A percentile compares a stretch with the other conserved stretches of the same genome.
Evolutionary conservation across 1,284 basidiomycete genomes (phyloP).

Genomic region (Hemileia vastatrix): DNA sequence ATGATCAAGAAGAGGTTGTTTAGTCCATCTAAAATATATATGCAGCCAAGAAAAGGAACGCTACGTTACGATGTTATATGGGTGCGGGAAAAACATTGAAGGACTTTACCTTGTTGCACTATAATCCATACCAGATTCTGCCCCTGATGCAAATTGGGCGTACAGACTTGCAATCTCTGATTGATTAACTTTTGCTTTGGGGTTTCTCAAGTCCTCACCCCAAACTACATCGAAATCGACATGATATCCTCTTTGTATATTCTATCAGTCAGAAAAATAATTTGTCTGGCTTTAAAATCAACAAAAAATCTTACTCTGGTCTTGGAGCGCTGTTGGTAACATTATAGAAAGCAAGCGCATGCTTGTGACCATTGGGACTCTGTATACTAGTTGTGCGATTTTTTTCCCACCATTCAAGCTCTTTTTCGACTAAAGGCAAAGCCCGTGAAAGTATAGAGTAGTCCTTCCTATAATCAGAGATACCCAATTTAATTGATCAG

Average conservation of each 20-base stretch:
- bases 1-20: constrained; percentile 48
- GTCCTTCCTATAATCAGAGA: constrained; percentile 56
- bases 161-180: constrained; percentile 60
- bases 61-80: background rate
- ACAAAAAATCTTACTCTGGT: constrained; percentile 58
- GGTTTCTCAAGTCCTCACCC: constrained; percentile 50
- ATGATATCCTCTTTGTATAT: constrained; percentile 43
- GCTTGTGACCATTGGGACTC: constrained; percentile 58
- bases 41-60: constrained; percentile 33
- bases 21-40: constrained; percentile 49
- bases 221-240: constrained; percentile 68
- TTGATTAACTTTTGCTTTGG: too few relatives aligned
- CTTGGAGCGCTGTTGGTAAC: constrained; percentile 68
- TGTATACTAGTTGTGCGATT: constrained; percentile 65
- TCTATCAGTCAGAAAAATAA: constrained; percentile 5
- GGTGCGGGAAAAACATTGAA: background rate
- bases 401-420: constrained; percentile 69
- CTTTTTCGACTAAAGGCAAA: constrained; percentile 59
- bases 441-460: constrained; percentile 56
- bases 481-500: constrained; percentile 54
- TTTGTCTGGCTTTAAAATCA: background rate
- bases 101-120: constrained; percentile 21
- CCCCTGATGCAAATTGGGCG: constrained; percentile 75
- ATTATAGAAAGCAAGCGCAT: constrained; percentile 59
- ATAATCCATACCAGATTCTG: constrained; percentile 58